Percentiles rank a stretch among this genome's conserved stretches.
Conservation (phyloP, 148 eudicot genomes). For the Chenopodium formosanum region DNA sequence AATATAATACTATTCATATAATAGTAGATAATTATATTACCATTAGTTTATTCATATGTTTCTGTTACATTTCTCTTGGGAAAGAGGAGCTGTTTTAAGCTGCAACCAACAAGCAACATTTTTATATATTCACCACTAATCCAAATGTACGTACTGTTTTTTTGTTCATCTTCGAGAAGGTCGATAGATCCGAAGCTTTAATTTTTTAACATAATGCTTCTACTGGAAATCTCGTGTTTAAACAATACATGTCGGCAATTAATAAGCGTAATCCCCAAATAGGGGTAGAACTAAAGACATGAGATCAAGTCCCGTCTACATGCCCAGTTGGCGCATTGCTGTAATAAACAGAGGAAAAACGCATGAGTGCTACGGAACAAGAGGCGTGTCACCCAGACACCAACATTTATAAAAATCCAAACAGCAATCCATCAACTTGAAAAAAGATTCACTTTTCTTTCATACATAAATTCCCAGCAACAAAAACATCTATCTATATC, state of each 20-base stretch:
- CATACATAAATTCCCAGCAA: not conserved
- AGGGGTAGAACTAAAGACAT: no score
- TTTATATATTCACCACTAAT: conserved; percentile 21
- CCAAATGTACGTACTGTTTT: conserved; percentile 26
- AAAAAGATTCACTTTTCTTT: not conserved
- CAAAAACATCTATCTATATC: not conserved
- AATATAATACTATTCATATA: no score
- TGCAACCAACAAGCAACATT: conserved; percentile 13
- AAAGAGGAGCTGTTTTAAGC: conserved; percentile 29
- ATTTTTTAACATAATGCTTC: not conserved
- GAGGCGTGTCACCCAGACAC: conserved; percentile 32
- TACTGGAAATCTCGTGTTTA: no score
- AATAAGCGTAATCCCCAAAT: no score
- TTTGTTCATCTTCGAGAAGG: conserved; percentile 27
- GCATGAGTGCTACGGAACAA: conserved; percentile 20
- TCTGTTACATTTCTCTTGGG: conserved; percentile 34
- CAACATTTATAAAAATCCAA: conserved; percentile 15
- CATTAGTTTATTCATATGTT: not conserved
- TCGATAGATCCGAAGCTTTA: conserved; percentile 37
- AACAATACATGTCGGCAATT: no score
- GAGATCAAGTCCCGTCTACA: no score
- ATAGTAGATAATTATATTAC: no score
- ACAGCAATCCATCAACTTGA: not conserved
- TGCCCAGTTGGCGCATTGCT: no score
- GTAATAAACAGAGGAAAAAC: not conserved